Conservation (phyloP, 331 rosid species). For the Rosa hybrid region DNA sequence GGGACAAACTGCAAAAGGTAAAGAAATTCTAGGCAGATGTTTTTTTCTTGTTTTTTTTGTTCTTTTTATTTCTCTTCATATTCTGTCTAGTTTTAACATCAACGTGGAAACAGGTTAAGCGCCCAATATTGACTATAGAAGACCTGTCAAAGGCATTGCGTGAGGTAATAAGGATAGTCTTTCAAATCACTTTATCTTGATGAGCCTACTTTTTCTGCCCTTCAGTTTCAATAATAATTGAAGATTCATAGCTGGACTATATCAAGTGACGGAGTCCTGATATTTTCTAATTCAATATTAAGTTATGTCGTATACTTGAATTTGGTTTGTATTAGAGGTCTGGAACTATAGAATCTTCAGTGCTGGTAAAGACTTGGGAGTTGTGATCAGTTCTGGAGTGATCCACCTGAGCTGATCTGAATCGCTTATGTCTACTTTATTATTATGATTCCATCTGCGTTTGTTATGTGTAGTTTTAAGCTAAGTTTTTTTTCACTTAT, state of each 20-base stretch:
- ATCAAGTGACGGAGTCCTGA: background rate
- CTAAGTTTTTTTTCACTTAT: background rate
- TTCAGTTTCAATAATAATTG: background rate
- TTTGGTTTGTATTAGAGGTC: background rate
- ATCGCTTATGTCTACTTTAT: background rate
- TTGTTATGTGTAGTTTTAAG: background rate
- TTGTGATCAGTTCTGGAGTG: background rate
- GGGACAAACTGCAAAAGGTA: slow-evolving; percentile 96
- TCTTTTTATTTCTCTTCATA: background rate
- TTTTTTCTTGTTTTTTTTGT: background rate
- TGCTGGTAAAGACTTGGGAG: background rate
- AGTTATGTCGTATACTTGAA: background rate
- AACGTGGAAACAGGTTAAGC: slow-evolving; percentile 63
- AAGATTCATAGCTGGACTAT: background rate
- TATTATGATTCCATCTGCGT: background rate
- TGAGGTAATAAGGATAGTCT: slow-evolving; percentile 48
- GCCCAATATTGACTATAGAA: slow-evolving; percentile 83
- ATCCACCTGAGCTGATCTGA: background rate
- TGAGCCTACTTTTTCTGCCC: background rate
- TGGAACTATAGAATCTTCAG: background rate
- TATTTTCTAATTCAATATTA: background rate
- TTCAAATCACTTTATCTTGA: background rate
- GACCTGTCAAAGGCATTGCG: slow-evolving; percentile 83
- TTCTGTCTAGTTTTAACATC: slow-evolving; percentile 23
- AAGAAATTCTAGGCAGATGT: background rate